These are phyloP conservation scores for Carex myosuroides DNA, from an alignment of 176 grass and related monocot genomes.

Conservation along the genomic window DNA sequence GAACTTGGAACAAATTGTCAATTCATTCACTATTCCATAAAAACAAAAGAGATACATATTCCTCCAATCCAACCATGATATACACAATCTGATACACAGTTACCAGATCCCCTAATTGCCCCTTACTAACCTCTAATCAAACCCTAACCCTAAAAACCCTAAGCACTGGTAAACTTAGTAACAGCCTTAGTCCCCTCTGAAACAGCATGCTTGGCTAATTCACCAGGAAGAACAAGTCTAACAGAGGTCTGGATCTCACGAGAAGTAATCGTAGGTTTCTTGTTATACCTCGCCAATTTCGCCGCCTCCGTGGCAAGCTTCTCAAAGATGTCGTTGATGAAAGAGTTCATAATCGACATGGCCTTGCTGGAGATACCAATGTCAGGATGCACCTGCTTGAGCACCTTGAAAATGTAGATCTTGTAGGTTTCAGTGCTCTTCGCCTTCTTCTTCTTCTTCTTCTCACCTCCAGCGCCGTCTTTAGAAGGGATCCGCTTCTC, in stretches of 20 bases:
- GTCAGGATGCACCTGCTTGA: slow-evolving; percentile 73
- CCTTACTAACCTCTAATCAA: background rate
- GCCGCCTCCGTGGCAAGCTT: slow-evolving; percentile 37
- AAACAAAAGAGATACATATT: background rate
- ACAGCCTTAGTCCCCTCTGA: slow-evolving; percentile 19
- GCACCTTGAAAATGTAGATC: slow-evolving; percentile 92
- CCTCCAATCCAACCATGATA: background rate
- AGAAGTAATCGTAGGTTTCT: slow-evolving; percentile 6
- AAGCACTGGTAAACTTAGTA: slow-evolving; percentile 22
- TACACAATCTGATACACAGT: background rate
- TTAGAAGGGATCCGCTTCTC: slow-evolving; percentile 9
- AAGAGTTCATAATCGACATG: slow-evolving; percentile 79
- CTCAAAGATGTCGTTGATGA: slow-evolving; percentile 79
- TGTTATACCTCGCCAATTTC: background rate
- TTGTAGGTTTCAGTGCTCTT: slow-evolving; percentile 61
- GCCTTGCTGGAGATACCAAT: slow-evolving; percentile 66
- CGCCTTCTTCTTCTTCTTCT: slow-evolving; percentile 24
- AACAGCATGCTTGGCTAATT: slow-evolving; percentile 18
- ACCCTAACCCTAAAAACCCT: background rate
- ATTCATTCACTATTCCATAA: background rate
- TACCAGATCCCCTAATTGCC: background rate
- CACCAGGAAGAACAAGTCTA: slow-evolving; percentile 4
- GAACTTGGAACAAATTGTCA: background rate
- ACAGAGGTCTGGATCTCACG: slow-evolving; percentile 17
- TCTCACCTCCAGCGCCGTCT: background rate